Percentiles rank a stretch among this genome's conserved stretches.
Evolutionary conservation across 1,284 basidiomycete genomes (phyloP).

Genomic region (Neotropicomus parvogracilis): DNA sequence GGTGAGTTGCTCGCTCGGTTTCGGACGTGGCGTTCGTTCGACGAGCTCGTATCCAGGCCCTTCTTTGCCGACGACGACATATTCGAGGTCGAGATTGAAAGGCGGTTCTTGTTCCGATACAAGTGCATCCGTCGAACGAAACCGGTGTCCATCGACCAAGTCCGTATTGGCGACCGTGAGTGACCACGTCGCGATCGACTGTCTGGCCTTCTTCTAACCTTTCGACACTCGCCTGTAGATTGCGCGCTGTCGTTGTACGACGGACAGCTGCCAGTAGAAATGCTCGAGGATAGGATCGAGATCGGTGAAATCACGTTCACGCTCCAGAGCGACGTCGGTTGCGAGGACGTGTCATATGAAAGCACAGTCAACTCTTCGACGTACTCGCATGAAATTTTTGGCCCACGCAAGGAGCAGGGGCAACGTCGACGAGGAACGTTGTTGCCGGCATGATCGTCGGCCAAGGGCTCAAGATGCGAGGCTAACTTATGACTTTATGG

Average conservation of each 20-base stretch:
- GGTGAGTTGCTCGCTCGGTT: conserved; percentile 9
- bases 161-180: conserved; percentile 22
- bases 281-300: conserved; percentile 14
- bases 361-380: not conserved
- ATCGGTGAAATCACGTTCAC: conserved; percentile 26
- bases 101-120: conserved; percentile 21
- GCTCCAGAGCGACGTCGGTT: conserved; percentile 1
- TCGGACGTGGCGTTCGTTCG: conserved; percentile 1
- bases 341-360: not conserved
- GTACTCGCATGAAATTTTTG: not conserved
- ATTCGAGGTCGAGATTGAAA: conserved; percentile 23
- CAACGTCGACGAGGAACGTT: not conserved
- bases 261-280: conserved; percentile 2
- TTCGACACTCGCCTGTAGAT: conserved; percentile 5
- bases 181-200: not conserved
- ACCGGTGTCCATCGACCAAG: conserved; percentile 16
- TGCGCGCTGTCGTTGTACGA: conserved; percentile 25
- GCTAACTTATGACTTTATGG: not conserved
- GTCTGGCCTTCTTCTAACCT: not conserved
- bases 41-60: conserved; percentile 7
- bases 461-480: not conserved
- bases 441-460: not conserved
- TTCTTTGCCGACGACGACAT: conserved; percentile 11
- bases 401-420: not conserved
- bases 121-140: conserved; percentile 27